phyloP scores from a whole-genome alignment of 768 basidiomycete species.

The Russula compacta region DNA sequence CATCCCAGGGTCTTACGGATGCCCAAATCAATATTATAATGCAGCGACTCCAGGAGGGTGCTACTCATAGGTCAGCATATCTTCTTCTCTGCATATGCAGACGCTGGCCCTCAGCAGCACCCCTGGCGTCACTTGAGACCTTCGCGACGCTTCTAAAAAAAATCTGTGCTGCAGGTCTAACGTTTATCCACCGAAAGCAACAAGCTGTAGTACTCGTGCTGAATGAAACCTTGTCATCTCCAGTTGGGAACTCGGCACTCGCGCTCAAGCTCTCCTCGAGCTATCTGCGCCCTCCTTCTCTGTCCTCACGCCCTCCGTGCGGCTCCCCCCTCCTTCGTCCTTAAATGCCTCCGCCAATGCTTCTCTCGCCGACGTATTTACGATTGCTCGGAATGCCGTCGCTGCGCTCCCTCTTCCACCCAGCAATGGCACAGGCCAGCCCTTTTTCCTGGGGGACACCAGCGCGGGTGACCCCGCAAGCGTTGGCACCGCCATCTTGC shows the following conservation, averaged over 20 bases:
- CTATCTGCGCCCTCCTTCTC: conserved; percentile 37
- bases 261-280: conserved; percentile 43
- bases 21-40: conserved; percentile 31
- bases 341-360: conserved; percentile 21
- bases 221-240: neutral
- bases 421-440: conserved; percentile 38
- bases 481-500: conserved; percentile 61
- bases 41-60: conserved; percentile 32
- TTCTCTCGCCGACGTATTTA: conserved; percentile 44
- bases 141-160: no score
- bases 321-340: conserved; percentile 25
- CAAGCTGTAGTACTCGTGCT: neutral
- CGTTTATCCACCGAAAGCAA: no score
- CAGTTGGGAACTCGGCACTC: conserved; percentile 50
- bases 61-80: conserved; percentile 32
- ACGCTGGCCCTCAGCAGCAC: neutral
- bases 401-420: conserved; percentile 36
- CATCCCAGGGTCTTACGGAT: conserved; percentile 30
- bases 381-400: conserved; percentile 46
- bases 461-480: conserved; percentile 74
- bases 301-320: conserved; percentile 30
- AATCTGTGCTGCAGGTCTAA: neutral
- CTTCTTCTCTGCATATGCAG: neutral
- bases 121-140: neutral
- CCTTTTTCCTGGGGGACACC: conserved; percentile 46